Evolutionary conservation across 352 stramenopile genomes (phyloP), one percentile per base, ranked within the genome.

Genomic region (Globisporangium orthogonon): DNA sequence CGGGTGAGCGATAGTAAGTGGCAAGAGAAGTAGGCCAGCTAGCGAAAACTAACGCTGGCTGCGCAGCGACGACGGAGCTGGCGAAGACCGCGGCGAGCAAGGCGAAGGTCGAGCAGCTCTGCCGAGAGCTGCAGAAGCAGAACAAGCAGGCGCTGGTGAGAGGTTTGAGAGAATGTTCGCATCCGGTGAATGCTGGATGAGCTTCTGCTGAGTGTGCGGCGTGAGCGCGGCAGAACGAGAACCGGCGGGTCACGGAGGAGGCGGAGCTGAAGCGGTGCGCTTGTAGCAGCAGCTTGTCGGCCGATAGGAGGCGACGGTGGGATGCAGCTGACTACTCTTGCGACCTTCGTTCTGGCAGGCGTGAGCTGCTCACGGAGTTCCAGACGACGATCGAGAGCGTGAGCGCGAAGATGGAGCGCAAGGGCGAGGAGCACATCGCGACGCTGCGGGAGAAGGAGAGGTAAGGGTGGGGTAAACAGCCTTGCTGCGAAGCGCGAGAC

Each of bases 321-420:
- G 6, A 37, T 6, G 31, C 31, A 6, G 31, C 9, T 59, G 18
- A 4, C 50, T 31, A 23, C 23, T 23, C 23, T 23, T 23, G 23
- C 23, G 23, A 1, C 23, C 14, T 61, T 2, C 9, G 9, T 28
- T 30, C 1, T 57, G 7, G 2, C 54, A 92, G 83, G 15, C 76
- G 79, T 18, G 78, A 91, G 28, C 56, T 95, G 43, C 91, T 78
- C 17, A 52, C 66, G 11, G 83, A 91, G 49, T 95, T 95, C 39
- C 81, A 95, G 33, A 93, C 78, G 48, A 95, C 85, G 18, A 93
- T 95, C 33, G 85, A 93, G 62, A 83, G 93, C 69, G 85, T 95
- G 49, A 91, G 85, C 64, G 58, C 69, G n/a, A 95, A 93, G 63
- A 95, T 95, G 85, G 85, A 95, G 39, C 75, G 91, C 46, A 83